These are phyloP conservation scores for Neoboletus magnificus DNA, from an alignment of 768 basidiomycete genomes.

Conservation along the genomic window DNA sequence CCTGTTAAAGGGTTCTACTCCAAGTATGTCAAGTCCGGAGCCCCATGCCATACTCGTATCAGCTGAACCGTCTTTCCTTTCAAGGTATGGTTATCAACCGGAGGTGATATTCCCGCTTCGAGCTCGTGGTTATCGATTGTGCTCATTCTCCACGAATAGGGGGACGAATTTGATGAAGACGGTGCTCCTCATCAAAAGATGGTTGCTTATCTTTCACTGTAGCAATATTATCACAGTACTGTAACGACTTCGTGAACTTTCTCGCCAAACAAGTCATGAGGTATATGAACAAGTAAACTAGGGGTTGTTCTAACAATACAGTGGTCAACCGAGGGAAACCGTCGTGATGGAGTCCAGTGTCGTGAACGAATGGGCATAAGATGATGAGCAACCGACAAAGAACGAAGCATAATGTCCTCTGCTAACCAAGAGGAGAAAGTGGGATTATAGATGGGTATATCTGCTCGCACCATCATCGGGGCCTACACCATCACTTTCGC, in stretches of 20 bases:
- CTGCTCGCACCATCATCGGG: conserved; percentile 47
- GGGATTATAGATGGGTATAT: conserved; percentile 34
- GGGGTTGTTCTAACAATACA: conserved; percentile 41
- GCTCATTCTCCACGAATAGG: conserved; percentile 41
- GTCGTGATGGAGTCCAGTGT: conserved; percentile 33
- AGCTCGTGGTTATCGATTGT: conserved; percentile 18
- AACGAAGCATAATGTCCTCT: conserved; percentile 16
- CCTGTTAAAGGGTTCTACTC: conserved; percentile 68
- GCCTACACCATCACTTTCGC: conserved; percentile 62
- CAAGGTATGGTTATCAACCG: conserved; percentile 64
- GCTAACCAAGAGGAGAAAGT: conserved; percentile 15
- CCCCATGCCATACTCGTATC: conserved; percentile 10
- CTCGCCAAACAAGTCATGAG: conserved; percentile 16
- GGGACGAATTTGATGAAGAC: conserved; percentile 74
- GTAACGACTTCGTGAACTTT: conserved; percentile 24
- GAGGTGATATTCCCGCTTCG: conserved; percentile 46
- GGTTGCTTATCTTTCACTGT: conserved; percentile 53
- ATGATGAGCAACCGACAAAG: conserved; percentile 34
- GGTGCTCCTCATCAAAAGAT: conserved; percentile 87
- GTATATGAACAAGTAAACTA: conserved; percentile 35
- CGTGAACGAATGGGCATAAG: conserved; percentile 25
- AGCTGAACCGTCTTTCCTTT: conserved; percentile 15
- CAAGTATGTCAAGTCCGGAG: conserved; percentile 45
- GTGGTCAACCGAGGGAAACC: conserved; percentile 30
- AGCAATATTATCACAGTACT: conserved; percentile 26